Evolutionary conservation across 2,329 filamentous ascomycete species (phyloP).

Genomic region (Amphichorda felina): DNA sequence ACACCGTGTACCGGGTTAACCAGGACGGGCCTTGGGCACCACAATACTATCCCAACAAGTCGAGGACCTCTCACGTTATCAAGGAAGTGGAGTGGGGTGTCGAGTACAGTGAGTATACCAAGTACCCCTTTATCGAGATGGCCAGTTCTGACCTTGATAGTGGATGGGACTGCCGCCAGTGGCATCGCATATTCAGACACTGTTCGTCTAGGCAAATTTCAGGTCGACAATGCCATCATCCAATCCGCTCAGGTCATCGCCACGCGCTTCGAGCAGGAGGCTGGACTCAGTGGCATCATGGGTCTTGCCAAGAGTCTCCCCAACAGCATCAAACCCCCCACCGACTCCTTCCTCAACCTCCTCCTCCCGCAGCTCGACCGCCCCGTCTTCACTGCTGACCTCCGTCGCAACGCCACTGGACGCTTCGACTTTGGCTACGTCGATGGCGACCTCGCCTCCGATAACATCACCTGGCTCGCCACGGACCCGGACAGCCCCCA

Average conservation of each 20-base stretch:
- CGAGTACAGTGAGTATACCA: slow-evolving; percentile 28
- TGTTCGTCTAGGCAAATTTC: slow-evolving; percentile 30
- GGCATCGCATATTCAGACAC: slow-evolving; percentile 40
- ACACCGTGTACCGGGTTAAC: slow-evolving; percentile 26
- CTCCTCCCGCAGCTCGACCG: slow-evolving; percentile 26
- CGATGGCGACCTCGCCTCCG: slow-evolving; percentile 25
- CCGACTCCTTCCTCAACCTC: slow-evolving; percentile 31
- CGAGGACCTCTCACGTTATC: no score
- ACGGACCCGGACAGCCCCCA: slow-evolving; percentile 17
- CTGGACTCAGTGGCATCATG: slow-evolving; percentile 35
- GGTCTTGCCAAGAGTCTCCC: slow-evolving; percentile 35
- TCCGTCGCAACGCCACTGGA: slow-evolving; percentile 33
- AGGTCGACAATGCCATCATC: slow-evolving; percentile 31
- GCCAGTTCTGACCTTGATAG: slow-evolving; percentile 11
- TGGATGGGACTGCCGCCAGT: slow-evolving; percentile 29
- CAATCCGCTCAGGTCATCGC: slow-evolving; percentile 34
- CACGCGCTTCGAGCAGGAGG: slow-evolving; percentile 27
- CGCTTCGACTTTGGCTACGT: slow-evolving; percentile 40
- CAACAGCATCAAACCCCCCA: slow-evolving; percentile 28
- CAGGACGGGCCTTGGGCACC: slow-evolving; percentile 21
- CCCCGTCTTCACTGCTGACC: slow-evolving; percentile 36
- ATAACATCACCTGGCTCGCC: slow-evolving; percentile 30
- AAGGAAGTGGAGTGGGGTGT: no score
- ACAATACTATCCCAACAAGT: slow-evolving; percentile 32
- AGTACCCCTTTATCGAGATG: background rate